Evolutionary conservation across 2,329 filamentous ascomycete species (phyloP).

Genomic region (Aspergillus intermedius): DNA sequence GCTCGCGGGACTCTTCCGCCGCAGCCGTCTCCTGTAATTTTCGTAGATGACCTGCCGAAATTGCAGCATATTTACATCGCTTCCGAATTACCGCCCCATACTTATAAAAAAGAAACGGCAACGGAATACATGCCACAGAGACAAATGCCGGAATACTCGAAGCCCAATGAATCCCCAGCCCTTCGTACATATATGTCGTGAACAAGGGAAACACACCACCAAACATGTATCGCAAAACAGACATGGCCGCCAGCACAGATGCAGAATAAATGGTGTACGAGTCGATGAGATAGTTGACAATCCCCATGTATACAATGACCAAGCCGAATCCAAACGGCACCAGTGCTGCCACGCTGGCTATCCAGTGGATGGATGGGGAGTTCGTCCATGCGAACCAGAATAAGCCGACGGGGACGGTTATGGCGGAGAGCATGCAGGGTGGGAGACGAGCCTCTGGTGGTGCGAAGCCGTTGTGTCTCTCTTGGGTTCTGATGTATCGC

Average conservation of each 20-base stretch:
- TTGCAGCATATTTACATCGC: slow-evolving; percentile 9
- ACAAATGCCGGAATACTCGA: slow-evolving; percentile 23
- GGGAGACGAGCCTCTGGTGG: slow-evolving; percentile 11
- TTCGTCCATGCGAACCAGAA: slow-evolving; percentile 16
- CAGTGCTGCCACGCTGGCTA: slow-evolving; percentile 7
- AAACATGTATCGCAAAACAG: slow-evolving; percentile 26
- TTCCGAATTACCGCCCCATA: slow-evolving; percentile 8
- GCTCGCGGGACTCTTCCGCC: no score
- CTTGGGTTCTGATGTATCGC: slow-evolving; percentile 5
- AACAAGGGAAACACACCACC: slow-evolving; percentile 38
- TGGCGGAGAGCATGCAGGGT: slow-evolving; percentile 10
- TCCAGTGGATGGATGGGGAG: slow-evolving; percentile 8
- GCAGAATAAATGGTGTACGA: slow-evolving; percentile 12
- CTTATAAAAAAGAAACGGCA: slow-evolving; percentile 23
- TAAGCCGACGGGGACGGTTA: slow-evolving; percentile 10
- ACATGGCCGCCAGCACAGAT: slow-evolving; percentile 10
- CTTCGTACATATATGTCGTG: slow-evolving; percentile 31
- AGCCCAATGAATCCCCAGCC: slow-evolving; percentile 38
- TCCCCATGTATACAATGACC: slow-evolving; percentile 12
- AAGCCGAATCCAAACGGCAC: slow-evolving; percentile 15
- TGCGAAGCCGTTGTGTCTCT: slow-evolving; percentile 6
- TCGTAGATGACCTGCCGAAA: background rate
- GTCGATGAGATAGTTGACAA: slow-evolving; percentile 14
- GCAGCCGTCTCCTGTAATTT: background rate
- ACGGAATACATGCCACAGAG: slow-evolving; percentile 24